Percentiles rank a stretch among this genome's conserved stretches.
phyloP scores from a whole-genome alignment of 1,284 basidiomycete species.

The Heterobasidion annosum region DNA sequence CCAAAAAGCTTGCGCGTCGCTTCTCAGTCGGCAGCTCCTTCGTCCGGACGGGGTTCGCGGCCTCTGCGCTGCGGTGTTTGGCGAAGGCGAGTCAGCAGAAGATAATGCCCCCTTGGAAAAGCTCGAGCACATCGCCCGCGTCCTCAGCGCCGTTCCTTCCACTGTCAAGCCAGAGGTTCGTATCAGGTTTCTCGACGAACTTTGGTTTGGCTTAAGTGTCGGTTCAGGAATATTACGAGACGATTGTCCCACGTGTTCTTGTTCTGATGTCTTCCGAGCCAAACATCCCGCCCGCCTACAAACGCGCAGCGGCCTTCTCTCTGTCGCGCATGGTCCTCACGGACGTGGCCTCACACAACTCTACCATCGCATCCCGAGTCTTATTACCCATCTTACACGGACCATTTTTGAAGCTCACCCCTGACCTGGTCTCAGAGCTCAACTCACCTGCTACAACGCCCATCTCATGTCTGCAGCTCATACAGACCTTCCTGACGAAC shows the following conservation, averaged over 20 bases:
- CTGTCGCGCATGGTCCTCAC: conserved; percentile 53
- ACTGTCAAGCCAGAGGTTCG: conserved; percentile 44
- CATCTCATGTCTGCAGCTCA: conserved; percentile 23
- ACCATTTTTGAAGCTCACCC: conserved; percentile 25
- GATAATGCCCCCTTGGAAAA: conserved; percentile 53
- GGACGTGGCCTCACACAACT: conserved; percentile 19
- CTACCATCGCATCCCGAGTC: conserved; percentile 25
- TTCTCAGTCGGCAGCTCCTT: conserved; percentile 59
- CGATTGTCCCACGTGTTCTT: conserved; percentile 46
- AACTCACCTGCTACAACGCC: neutral
- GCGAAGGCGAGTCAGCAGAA: conserved; percentile 41
- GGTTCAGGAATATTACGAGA: conserved; percentile 49
- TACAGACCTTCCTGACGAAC: conserved; percentile 57
- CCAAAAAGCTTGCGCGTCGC: conserved; percentile 43
- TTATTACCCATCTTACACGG: conserved; percentile 34
- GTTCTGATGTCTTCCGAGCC: conserved; percentile 31
- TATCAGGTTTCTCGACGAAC: neutral
- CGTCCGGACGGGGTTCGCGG: conserved; percentile 61
- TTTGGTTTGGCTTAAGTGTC: neutral
- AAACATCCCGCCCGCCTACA: conserved; percentile 32
- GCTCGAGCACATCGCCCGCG: conserved; percentile 52
- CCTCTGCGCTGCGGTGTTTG: conserved; percentile 57
- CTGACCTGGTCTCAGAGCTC: neutral
- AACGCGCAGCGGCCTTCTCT: conserved; percentile 58
- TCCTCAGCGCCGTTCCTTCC: conserved; percentile 49